Evolutionary conservation across 805 yeast genomes (phyloP).

Genomic region (Hanseniaspora lindneri): DNA sequence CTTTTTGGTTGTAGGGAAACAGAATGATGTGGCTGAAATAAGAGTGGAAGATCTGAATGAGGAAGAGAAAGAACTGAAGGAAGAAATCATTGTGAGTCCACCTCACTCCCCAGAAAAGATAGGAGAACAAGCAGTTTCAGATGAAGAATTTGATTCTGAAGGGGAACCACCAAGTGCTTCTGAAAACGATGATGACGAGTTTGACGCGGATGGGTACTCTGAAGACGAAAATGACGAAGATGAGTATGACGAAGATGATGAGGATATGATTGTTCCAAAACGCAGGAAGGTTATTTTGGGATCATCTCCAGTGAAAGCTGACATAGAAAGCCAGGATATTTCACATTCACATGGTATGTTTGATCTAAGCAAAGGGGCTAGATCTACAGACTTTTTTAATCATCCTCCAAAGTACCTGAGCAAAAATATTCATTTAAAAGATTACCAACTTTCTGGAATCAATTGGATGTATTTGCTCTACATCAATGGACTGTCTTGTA

Average conservation of each 20-base stretch:
- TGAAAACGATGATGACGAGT: conserved; percentile 20
- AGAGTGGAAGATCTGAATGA: conserved; percentile 3
- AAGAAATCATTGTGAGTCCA: neutral
- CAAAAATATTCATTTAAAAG: conserved; percentile 55
- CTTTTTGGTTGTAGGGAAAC: conserved; percentile 24
- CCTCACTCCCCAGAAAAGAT: neutral
- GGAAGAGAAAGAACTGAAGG: conserved; percentile 19
- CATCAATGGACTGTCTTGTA: conserved; percentile 70
- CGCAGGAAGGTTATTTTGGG: conserved; percentile 21
- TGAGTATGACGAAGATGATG: conserved; percentile 25
- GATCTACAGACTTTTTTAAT: conserved; percentile 38
- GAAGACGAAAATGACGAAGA: conserved; percentile 29
- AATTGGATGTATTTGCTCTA: conserved; percentile 84
- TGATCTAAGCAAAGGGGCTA: conserved; percentile 15
- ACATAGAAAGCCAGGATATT: neutral
- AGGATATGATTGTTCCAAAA: conserved; percentile 25
- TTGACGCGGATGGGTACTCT: conserved; percentile 25
- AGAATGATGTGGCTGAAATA: conserved; percentile 14
- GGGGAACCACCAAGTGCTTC: conserved; percentile 25
- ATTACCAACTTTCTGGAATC: conserved; percentile 92
- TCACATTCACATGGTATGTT: conserved; percentile 14
- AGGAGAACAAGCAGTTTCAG: neutral
- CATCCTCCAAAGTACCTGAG: conserved; percentile 62
- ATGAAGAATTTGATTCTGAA: conserved; percentile 9
- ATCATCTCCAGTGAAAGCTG: conserved; percentile 16